Conservation (phyloP, 2,329 filamentous ascomycete genomes). For the Cordyceps cicadae region DNA sequence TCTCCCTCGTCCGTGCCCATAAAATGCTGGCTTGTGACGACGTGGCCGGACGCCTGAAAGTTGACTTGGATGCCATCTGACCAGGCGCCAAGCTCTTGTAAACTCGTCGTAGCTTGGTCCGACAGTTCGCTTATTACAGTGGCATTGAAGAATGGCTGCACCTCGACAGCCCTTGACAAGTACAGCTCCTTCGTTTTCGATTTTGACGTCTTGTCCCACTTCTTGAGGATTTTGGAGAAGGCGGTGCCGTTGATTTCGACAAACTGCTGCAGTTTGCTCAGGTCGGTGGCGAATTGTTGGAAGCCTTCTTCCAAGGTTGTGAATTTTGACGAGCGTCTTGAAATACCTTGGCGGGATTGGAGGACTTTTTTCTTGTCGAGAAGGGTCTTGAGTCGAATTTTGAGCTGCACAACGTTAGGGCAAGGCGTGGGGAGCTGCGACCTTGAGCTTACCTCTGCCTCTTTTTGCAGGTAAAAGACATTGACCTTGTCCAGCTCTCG, state of each 20-base stretch:
- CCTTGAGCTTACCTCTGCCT: constrained; percentile 68
- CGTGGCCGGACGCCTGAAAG: constrained; percentile 59
- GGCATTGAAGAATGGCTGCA: constrained; percentile 96
- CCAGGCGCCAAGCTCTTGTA: constrained; percentile 93
- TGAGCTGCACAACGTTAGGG: constrained; percentile 53
- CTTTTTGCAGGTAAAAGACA: constrained; percentile 93
- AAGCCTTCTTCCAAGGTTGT: constrained; percentile 94
- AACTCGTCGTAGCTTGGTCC: constrained; percentile 91
- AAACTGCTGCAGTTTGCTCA: constrained; percentile 98
- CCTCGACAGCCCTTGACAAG: constrained; percentile 88
- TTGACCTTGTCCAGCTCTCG: constrained; percentile 98
- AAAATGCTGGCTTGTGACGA: constrained; percentile 57
- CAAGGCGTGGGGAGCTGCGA: neutral
- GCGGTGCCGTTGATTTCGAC: constrained; percentile 97
- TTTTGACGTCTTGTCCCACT: constrained; percentile 99
- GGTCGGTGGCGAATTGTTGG: constrained; percentile 90
- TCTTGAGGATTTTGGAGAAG: constrained; percentile 97
- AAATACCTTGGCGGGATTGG: constrained; percentile 70
- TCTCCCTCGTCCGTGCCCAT: constrained; percentile 79
- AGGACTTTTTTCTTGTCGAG: constrained; percentile 92
- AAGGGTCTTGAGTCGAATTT: constrained; percentile 82
- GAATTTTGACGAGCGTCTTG: constrained; percentile 85
- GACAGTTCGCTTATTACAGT: constrained; percentile 95
- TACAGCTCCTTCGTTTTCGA: constrained; percentile 98
- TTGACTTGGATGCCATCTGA: constrained; percentile 91